These are phyloP conservation scores for Eimeria maxima DNA, from an alignment of 169 alveolate species.

Conservation along the genomic window DNA sequence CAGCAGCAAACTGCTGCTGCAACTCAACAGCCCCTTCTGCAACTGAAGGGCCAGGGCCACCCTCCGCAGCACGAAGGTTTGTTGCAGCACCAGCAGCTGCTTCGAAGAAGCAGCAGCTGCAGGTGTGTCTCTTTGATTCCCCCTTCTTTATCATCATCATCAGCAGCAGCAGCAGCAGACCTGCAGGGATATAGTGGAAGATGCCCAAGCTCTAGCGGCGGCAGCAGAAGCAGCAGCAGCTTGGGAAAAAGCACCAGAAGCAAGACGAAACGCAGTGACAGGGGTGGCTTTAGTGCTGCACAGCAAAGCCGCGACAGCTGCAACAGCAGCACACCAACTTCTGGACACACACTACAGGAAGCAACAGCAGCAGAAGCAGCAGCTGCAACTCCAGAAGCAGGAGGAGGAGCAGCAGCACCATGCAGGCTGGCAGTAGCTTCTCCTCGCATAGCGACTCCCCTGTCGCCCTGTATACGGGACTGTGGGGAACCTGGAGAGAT, in stretches of 20 bases:
- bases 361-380: not conserved
- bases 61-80: not conserved
- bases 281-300: not conserved
- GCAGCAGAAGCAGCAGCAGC: constrained; percentile 35
- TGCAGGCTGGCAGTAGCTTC: not conserved
- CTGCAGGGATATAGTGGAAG: too few species aligned
- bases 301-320: not conserved
- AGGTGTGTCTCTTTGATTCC: not conserved
- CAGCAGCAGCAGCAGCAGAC: too few species aligned
- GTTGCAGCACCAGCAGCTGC: not conserved
- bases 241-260: not conserved
- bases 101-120: not conserved
- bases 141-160: too few species aligned
- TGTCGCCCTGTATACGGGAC: not conserved
- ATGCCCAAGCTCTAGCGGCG: too few species aligned
- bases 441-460: not conserved
- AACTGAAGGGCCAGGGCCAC: not conserved
- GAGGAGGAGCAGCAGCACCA: not conserved
- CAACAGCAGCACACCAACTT: not conserved
- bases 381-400: constrained; percentile 10
- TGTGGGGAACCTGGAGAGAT: not conserved
- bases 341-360: not conserved
- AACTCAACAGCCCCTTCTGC: not conserved
- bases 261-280: not conserved
- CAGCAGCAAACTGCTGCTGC: not conserved